phyloP scores from a whole-genome alignment of 2,329 filamentous ascomycete genomes.

The Fusarium sp. region DNA sequence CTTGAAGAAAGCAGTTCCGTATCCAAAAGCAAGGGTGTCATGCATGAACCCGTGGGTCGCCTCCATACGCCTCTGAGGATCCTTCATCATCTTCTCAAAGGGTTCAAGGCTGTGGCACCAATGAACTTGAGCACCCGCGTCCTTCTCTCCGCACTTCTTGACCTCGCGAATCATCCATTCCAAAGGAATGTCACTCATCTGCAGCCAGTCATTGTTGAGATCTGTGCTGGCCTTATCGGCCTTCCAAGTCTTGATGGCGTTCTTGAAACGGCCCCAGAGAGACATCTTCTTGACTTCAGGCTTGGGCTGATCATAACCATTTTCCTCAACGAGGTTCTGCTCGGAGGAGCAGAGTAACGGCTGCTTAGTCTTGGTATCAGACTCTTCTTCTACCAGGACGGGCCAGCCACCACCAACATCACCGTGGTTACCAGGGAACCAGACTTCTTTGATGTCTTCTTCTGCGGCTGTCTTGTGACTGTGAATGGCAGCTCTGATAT shows the following conservation, averaged over 20 bases:
- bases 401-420: constrained; percentile 67
- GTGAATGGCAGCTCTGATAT: constrained; percentile 47
- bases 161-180: constrained; percentile 66
- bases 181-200: constrained; percentile 63
- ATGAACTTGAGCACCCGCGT: constrained; percentile 49
- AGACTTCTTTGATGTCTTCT: constrained; percentile 62
- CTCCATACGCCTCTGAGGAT: constrained; percentile 45
- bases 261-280: constrained; percentile 52
- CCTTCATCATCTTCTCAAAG: constrained; percentile 51
- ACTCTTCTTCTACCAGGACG: constrained; percentile 38
- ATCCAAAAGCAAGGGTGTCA: constrained; percentile 54
- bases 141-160: constrained; percentile 51
- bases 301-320: background rate
- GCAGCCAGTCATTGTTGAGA: constrained; percentile 50
- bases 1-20: constrained; percentile 53
- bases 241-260: constrained; percentile 52
- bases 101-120: constrained; percentile 50
- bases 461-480: constrained; percentile 28
- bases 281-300: constrained; percentile 43
- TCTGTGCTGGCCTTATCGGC: constrained; percentile 48
- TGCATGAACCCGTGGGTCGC: constrained; percentile 53
- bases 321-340: background rate
- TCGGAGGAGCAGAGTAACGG: background rate
- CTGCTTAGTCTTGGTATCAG: constrained; percentile 13
- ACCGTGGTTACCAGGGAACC: constrained; percentile 66